Conservation (phyloP, 2,329 filamentous ascomycete species). For the Grosmannia clavigera region DNA sequence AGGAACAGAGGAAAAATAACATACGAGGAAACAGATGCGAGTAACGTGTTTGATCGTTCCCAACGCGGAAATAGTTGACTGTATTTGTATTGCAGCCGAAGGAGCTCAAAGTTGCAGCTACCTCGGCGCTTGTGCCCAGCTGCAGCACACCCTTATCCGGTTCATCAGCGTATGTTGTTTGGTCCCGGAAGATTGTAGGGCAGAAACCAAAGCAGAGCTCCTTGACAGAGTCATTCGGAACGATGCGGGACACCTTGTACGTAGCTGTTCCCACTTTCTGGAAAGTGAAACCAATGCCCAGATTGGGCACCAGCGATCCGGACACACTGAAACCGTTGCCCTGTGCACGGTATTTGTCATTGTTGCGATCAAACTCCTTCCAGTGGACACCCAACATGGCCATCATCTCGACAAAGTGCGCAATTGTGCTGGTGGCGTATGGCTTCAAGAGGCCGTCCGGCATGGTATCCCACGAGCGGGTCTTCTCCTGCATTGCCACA, state of each 20-base stretch:
- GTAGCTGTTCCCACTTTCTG: constrained; percentile 33
- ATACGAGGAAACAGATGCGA: constrained; percentile 37
- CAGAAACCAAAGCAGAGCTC: constrained; percentile 43
- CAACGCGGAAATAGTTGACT: constrained; percentile 28
- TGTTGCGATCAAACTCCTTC: constrained; percentile 43
- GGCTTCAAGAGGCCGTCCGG: constrained; percentile 32
- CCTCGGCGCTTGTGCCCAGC: constrained; percentile 34
- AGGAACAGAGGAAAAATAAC: not conserved
- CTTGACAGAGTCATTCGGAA: constrained; percentile 41
- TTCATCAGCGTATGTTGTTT: constrained; percentile 26
- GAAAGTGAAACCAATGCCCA: constrained; percentile 43
- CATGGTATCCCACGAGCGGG: constrained; percentile 40
- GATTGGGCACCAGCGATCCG: constrained; percentile 31
- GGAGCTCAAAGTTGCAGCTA: constrained; percentile 38
- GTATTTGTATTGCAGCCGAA: constrained; percentile 43
- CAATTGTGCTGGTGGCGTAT: constrained; percentile 42
- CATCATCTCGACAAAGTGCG: constrained; percentile 41
- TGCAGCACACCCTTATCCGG: constrained; percentile 31
- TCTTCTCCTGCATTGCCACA: constrained; percentile 31
- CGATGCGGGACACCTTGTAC: constrained; percentile 37
- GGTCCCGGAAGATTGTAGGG: constrained; percentile 35
- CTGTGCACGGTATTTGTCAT: constrained; percentile 39
- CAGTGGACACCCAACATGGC: constrained; percentile 44
- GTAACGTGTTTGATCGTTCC: constrained; percentile 23
- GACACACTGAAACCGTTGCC: constrained; percentile 41